Evolutionary conservation across 2,329 filamentous ascomycete species (phyloP).

Genomic region (Exophiala spinifera): DNA sequence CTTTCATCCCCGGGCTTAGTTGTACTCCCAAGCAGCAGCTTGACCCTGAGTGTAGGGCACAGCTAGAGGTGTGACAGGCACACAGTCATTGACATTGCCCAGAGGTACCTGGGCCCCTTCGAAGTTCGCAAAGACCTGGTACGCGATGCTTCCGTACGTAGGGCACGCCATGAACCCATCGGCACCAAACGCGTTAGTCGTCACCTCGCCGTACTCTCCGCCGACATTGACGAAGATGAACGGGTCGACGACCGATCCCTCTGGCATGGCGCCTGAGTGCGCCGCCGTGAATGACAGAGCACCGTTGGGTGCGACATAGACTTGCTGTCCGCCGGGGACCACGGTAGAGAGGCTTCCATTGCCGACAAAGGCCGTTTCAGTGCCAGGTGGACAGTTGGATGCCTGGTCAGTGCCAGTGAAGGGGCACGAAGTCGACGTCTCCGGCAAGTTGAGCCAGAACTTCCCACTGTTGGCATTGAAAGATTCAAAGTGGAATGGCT

Average conservation of each 20-base stretch:
- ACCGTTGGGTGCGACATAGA: constrained; percentile 56
- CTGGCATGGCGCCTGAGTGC: constrained; percentile 52
- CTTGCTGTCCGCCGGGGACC: constrained; percentile 61
- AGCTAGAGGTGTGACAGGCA: constrained; percentile 39
- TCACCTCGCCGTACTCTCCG: constrained; percentile 31
- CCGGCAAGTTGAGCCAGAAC: constrained; percentile 9
- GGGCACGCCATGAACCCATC: constrained; percentile 45
- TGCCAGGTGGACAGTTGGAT: constrained; percentile 3
- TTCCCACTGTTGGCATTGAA: constrained; percentile 11
- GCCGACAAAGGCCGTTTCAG: constrained; percentile 4
- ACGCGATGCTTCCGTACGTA: constrained; percentile 26
- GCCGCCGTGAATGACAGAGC: constrained; percentile 54
- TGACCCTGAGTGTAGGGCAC: constrained; percentile 28
- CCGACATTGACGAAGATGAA: constrained; percentile 37
- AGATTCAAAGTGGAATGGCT: constrained; percentile 11
- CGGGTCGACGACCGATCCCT: constrained; percentile 50
- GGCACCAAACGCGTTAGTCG: constrained; percentile 35
- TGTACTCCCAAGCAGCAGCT: constrained; percentile 40
- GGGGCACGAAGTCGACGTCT: constrained; percentile 4
- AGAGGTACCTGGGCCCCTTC: constrained; percentile 39
- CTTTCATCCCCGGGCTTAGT: constrained; percentile 25
- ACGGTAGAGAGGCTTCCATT: constrained; percentile 18
- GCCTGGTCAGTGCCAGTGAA: constrained; percentile 3
- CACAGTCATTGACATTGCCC: constrained; percentile 37
- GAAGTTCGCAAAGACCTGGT: constrained; percentile 42